Percentiles rank a stretch among this genome's conserved stretches.
These are phyloP conservation scores for Aegilops longissima DNA, from an alignment of 176 grass and related monocot genomes.

Conservation along the genomic window DNA sequence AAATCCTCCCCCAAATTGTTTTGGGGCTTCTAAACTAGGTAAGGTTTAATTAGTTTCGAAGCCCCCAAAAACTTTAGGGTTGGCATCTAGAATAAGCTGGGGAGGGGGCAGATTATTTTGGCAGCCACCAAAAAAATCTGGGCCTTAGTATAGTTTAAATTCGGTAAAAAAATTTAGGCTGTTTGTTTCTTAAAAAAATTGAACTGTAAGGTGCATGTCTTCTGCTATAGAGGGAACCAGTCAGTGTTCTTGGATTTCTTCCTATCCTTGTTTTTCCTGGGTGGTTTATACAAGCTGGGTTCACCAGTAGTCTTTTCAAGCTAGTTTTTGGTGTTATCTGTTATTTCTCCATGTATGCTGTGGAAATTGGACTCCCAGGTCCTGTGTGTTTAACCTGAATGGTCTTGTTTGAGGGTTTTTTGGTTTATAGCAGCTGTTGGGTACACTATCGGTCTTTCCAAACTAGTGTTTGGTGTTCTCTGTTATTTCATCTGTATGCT, in stretches of 20 bases:
- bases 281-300: neutral
- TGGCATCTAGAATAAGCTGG: too few relatives aligned
- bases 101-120: too few relatives aligned
- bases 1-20: too few relatives aligned
- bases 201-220: neutral
- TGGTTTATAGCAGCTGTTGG: constrained; percentile 41
- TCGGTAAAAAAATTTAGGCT: neutral
- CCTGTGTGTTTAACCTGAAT: constrained; percentile 76
- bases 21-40: too few relatives aligned
- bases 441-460: neutral
- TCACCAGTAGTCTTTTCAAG: neutral
- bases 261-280: neutral
- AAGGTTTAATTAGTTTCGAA: too few relatives aligned
- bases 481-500: constrained; percentile 41
- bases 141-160: neutral
- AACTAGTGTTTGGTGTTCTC: constrained; percentile 24
- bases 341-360: constrained; percentile 35
- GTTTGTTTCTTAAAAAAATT: neutral
- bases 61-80: too few relatives aligned
- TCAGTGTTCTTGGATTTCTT: neutral
- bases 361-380: constrained; percentile 38
- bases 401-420: constrained; percentile 97
- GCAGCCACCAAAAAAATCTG: too few relatives aligned
- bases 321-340: constrained; percentile 9
- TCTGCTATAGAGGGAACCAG: neutral